Evolutionary conservation across 148 eudicot genomes (phyloP), one percentile per base, ranked within the genome.

Genomic region (Cornus florida): DNA sequence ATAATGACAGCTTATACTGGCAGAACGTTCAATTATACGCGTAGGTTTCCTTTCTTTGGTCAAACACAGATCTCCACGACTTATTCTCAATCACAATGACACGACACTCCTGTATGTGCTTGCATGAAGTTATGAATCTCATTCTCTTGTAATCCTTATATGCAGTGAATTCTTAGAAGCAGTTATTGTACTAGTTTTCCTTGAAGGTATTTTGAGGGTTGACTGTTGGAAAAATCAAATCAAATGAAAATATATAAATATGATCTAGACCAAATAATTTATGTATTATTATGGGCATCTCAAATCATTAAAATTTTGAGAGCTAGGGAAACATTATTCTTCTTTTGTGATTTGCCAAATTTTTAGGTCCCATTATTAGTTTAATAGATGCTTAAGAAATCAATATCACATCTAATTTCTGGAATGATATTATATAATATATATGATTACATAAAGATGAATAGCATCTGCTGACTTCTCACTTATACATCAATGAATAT

Each of bases 11-110:
- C 86, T 82, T 93, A 70, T 91, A 93, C 85, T 95, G 99, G 99
- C 99, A 95, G 88, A 95, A 95, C 82, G 92, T 93, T 62, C 99
- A 90, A 86, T 91, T 95, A 71, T 95, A 95, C 75, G 91, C 97
- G 97, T 95, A 91, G 79, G 97, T 89, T 71, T 74, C 84, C 80
- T 77, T 53, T 71, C n/a, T 82, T 31, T 71, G 7, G 73, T 19
- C 66, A 70, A 67, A 64, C 82, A 48, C 20, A n/a, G 66, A 43
- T 43, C 66, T 62, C 23, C 67, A 16, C 39, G 56, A 31, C 14
- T 65, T 48, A 56, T 69, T 59, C 13, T 53, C 20, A 56, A 22
- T 17, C 20, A 57, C 23, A 17, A 62, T 62, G 8, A 7, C 59
- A 53, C 0, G 19, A 7, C 59, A 53, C 59, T 12, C 3, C 7